Base-by-base conservation (phyloP, 1,284 basidiomycete species). In the Neolentinus lepideus region DNA sequence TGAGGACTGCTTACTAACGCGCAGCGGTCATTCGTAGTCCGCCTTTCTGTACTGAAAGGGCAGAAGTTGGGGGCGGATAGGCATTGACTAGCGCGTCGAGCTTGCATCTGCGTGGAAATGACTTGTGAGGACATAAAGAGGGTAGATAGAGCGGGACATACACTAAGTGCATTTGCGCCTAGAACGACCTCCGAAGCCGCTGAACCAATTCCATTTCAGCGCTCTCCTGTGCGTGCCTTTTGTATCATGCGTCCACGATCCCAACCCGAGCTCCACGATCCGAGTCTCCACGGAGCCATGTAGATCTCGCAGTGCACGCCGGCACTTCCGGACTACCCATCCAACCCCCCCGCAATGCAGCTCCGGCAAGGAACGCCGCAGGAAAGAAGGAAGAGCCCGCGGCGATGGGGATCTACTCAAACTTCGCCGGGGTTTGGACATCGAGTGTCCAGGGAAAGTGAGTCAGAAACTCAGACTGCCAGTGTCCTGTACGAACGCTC, bases 31-130 rank as follows among this genome's bases (percentile, higher is more conserved):
- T 55, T 50, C 51, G 58, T 54, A 61, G 65, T 62, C 61, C 60
- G 61, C 64, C 66, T 68, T 65, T 60, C 64, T 66, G 66, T 68
- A 19, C 3, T 62, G 61, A 60, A 67, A 68, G 66, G 63, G 50
- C 60, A 58, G 54, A 62, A 62, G 61, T 64, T 65, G 66, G 63
- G 66, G 66, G 66, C 48, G 58, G 57, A 56, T 51, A 52, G 50
- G 43, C 38, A 43, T 43, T 16, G 19, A 43, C 38, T 43, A 21
- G 38, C n/a, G 19, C 19, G 19, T 16, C 38, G 38, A 43, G 38
- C 38, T 43, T 43, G 38, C 12, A 43, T 43, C 38, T 43, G 19
- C 16, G 38, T 4, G 8, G 19, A n/a, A n/a, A n/a, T 43, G 8
- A 43, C 4, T 21, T 8, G 16, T 6, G 38, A 43, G 38, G 8